Conservation (phyloP, 345 rosid species). For the Passiflora organensis region DNA sequence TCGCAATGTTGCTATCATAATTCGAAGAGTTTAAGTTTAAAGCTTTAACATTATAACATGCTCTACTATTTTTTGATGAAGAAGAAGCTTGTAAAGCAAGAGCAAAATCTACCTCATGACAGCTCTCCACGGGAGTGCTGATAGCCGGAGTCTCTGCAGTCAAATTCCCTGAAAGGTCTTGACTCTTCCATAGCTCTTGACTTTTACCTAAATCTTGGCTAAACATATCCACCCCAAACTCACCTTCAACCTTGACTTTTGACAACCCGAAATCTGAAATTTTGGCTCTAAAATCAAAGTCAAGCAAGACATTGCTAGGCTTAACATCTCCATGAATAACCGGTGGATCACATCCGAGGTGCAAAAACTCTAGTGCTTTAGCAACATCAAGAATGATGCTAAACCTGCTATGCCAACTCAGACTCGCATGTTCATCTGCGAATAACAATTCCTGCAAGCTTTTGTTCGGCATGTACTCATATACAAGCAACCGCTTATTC, state of each 20-base stretch:
- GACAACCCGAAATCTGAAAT: constrained; percentile 93
- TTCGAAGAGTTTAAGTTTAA: constrained; percentile 48
- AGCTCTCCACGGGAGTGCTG: constrained; percentile 24
- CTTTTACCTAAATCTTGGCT: constrained; percentile 83
- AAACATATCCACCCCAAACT: constrained; percentile 69
- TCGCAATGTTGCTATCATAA: constrained; percentile 35
- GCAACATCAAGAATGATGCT: constrained; percentile 72
- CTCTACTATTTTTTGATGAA: constrained; percentile 68
- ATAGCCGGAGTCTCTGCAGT: constrained; percentile 34
- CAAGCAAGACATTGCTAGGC: constrained; percentile 90
- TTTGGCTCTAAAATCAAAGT: constrained; percentile 76
- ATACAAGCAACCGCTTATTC: constrained; percentile 65
- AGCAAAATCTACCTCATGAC: constrained; percentile 77
- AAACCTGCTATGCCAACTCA: constrained; percentile 78
- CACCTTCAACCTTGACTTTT: constrained; percentile 77
- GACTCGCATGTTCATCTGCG: constrained; percentile 43
- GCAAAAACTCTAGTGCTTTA: constrained; percentile 78
- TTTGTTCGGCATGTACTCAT: constrained; percentile 91
- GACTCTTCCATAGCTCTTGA: constrained; percentile 64
- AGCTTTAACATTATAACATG: constrained; percentile 45
- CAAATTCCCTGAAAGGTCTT: constrained; percentile 59
- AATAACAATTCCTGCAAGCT: constrained; percentile 82
- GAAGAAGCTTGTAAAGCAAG: constrained; percentile 93
- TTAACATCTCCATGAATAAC: constrained; percentile 96
- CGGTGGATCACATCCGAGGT: constrained; percentile 86